A percentile compares a stretch with the other conserved stretches of the same genome.
These are phyloP conservation scores for Populus trichocarpa DNA, from an alignment of 441 rosid genomes.

Conservation along the genomic window DNA sequence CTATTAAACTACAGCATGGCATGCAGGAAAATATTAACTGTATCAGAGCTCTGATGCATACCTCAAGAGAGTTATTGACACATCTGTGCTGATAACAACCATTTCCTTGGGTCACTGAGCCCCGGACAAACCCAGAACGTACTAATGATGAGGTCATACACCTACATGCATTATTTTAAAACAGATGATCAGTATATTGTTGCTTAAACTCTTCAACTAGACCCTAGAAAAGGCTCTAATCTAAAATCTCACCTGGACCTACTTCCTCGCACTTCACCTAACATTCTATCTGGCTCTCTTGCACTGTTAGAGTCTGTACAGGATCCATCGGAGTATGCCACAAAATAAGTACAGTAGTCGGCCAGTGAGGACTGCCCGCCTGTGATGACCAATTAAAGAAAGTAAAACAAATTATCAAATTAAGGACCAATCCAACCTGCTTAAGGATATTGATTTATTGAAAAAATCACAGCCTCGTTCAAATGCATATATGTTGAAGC, in stretches of 20 bases:
- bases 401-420: slow-evolving; percentile 1
- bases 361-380: slow-evolving; percentile 99
- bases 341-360: slow-evolving; percentile 96
- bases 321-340: slow-evolving; percentile 98
- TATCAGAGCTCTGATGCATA: slow-evolving; percentile 27
- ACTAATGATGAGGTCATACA: slow-evolving; percentile 96
- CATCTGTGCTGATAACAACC: slow-evolving; percentile 98
- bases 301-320: slow-evolving; percentile 94
- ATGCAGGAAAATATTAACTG: background rate
- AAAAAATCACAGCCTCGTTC: background rate
- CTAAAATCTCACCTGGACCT: slow-evolving; percentile 67
- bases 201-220: background rate
- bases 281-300: slow-evolving; percentile 93
- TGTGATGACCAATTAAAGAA: slow-evolving; percentile 33
- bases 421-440: background rate
- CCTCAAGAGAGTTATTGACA: slow-evolving; percentile 79
- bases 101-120: slow-evolving; percentile 90
- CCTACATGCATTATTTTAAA: slow-evolving; percentile 37
- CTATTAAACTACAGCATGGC: background rate
- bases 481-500: background rate
- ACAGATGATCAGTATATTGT: slow-evolving; percentile 20
- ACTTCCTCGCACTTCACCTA: slow-evolving; percentile 97
- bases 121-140: slow-evolving; percentile 92
- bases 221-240: slow-evolving; percentile 7
- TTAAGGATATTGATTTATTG: background rate